These are phyloP conservation scores for Adiantum capillusveneris DNA, from an alignment of 75 land plant species.

Conservation along the genomic window DNA sequence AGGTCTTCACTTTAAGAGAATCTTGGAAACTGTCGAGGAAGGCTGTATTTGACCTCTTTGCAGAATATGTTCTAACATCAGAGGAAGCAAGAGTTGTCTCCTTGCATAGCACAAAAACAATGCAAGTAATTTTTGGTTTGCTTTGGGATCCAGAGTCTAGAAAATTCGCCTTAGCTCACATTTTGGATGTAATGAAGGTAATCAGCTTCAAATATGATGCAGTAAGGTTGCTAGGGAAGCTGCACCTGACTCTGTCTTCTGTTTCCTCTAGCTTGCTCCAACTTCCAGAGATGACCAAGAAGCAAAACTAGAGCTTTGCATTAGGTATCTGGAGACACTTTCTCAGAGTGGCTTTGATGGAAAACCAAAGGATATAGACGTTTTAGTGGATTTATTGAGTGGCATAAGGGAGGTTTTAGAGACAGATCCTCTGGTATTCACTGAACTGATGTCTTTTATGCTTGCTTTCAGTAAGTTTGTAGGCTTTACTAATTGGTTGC, in stretches of 20 bases:
- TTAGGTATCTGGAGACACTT: conserved; percentile 79
- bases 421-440: conserved; percentile 41
- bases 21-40: conserved; percentile 40
- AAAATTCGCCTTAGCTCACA: conserved; percentile 44
- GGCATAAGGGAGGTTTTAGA: conserved; percentile 69
- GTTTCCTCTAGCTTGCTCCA: conserved; percentile 43
- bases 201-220: neutral
- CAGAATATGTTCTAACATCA: conserved; percentile 39
- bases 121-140: conserved; percentile 76
- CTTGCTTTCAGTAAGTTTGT: conserved; percentile 6
- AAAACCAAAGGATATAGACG: conserved; percentile 24
- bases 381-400: conserved; percentile 58
- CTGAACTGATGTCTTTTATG: neutral
- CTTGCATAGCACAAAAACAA: conserved; percentile 38
- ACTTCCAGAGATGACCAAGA: conserved; percentile 53
- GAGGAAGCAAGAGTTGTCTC: conserved; percentile 59
- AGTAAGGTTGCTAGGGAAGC: no score
- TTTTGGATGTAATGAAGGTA: conserved; percentile 81
- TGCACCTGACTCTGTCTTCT: neutral
- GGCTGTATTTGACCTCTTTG: conserved; percentile 51
- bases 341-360: conserved; percentile 58
- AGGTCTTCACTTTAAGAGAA: conserved; percentile 2
- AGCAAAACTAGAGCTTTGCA: conserved; percentile 70
- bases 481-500: neutral
- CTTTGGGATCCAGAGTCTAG: conserved; percentile 67